These are phyloP conservation scores for Filobasidium uniguttulatum DNA, from an alignment of 1,284 basidiomycete genomes.

Conservation along the genomic window DNA sequence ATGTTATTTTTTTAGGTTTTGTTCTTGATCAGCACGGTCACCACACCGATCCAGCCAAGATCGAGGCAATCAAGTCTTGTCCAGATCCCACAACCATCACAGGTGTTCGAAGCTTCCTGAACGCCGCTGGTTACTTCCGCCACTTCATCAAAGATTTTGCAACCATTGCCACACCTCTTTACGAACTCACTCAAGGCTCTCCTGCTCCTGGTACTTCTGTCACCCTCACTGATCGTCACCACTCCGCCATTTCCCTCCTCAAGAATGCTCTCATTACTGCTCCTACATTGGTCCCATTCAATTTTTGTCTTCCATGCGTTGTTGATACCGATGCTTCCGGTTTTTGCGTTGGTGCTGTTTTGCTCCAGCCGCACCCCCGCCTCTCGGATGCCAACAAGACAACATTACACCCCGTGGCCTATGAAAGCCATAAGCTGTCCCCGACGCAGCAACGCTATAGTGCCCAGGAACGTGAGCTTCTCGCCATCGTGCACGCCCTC, in stretches of 20 bases:
- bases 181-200: slow-evolving; percentile 17
- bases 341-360: slow-evolving; percentile 22
- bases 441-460: too few species aligned
- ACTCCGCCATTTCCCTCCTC: slow-evolving; percentile 35
- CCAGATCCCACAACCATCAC: slow-evolving; percentile 29
- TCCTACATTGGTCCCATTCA: slow-evolving; percentile 34
- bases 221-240: slow-evolving; percentile 22
- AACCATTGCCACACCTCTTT: slow-evolving; percentile 29
- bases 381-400: too few species aligned
- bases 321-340: slow-evolving; percentile 30
- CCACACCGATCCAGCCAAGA: slow-evolving; percentile 38
- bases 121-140: slow-evolving; percentile 38
- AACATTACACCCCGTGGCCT: too few species aligned
- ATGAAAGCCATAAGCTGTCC: too few species aligned
- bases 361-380: slow-evolving; percentile 25
- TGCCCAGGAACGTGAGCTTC: too few species aligned
- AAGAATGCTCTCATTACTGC: slow-evolving; percentile 31
- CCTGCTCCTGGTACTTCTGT: slow-evolving; percentile 28
- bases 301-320: slow-evolving; percentile 24
- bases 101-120: slow-evolving; percentile 34
- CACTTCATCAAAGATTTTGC: slow-evolving; percentile 38
- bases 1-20: too few species aligned
- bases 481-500: too few species aligned
- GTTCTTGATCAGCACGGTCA: too few species aligned
- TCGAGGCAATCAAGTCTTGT: slow-evolving; percentile 37